A percentile compares a stretch with the other conserved stretches of the same genome.
phyloP scores from a whole-genome alignment of 1,284 basidiomycete genomes.

The Hemileia vastatrix region DNA sequence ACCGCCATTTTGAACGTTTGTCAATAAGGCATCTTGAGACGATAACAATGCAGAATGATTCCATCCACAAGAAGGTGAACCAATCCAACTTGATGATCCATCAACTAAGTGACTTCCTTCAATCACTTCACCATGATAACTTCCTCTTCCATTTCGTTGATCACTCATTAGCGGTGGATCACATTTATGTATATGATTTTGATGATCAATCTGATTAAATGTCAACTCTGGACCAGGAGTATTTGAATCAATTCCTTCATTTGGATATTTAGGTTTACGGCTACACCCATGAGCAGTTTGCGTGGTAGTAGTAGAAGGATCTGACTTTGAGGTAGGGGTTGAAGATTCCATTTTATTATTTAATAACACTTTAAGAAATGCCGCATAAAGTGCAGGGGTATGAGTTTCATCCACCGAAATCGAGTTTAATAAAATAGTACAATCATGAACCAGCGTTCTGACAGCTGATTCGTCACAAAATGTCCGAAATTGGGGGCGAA shows the following conservation, averaged over 20 bases:
- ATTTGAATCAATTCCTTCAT: background rate
- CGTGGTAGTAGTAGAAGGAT: background rate
- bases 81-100: background rate
- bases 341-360: constrained; percentile 1
- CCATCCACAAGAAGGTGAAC: background rate
- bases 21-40: background rate
- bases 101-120: background rate
- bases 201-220: no score
- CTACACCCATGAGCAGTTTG: background rate
- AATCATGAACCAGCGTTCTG: background rate
- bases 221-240: no score
- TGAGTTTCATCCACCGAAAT: constrained; percentile 65
- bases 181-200: no score
- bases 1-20: background rate
- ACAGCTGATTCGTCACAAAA: background rate
- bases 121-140: no score
- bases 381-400: constrained; percentile 74
- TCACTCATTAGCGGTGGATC: background rate
- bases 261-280: background rate
- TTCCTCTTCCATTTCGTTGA: no score
- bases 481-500: background rate
- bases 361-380: constrained; percentile 64
- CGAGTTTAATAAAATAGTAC: constrained; percentile 53
- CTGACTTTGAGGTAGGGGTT: background rate
- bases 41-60: background rate